phyloP scores from a whole-genome alignment of 352 stramenopile species.

The Lagenidium sp. region DNA sequence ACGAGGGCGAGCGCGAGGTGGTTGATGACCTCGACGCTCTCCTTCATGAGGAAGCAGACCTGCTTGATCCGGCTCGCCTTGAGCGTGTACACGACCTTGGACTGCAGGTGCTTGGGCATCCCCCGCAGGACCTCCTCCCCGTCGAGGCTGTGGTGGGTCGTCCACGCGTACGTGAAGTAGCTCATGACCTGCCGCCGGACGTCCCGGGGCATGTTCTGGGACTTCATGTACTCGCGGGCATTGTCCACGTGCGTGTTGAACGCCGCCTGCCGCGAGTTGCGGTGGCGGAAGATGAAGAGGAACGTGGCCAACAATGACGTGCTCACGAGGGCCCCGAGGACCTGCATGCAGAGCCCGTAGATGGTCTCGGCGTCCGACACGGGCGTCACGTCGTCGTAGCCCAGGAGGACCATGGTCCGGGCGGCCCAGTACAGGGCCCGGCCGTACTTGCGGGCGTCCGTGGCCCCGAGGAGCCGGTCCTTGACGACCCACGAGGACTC shows the following conservation, averaged over 20 bases:
- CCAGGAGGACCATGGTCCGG: constrained; percentile 44
- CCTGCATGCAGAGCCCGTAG: constrained; percentile 32
- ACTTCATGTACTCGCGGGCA: constrained; percentile 60
- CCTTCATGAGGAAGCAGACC: constrained; percentile 58
- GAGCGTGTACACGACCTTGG: constrained; percentile 46
- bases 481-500: constrained; percentile 55
- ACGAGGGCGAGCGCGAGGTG: constrained; percentile 33
- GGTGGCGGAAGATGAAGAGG: constrained; percentile 66
- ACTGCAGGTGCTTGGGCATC: constrained; percentile 59
- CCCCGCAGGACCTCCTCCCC: constrained; percentile 45
- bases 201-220: constrained; percentile 40
- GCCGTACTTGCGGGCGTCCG: constrained; percentile 34
- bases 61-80: constrained; percentile 56
- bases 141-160: constrained; percentile 47
- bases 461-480: constrained; percentile 35
- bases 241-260: constrained; percentile 61
- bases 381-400: constrained; percentile 57
- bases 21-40: constrained; percentile 69
- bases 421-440: constrained; percentile 52
- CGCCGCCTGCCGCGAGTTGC: constrained; percentile 33
- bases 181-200: constrained; percentile 40
- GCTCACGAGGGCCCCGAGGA: constrained; percentile 41
- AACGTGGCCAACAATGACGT: constrained; percentile 55
- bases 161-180: constrained; percentile 64
- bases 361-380: constrained; percentile 45